Evolutionary conservation across 1,139 yeast species (phyloP), one percentile per base, ranked within the genome.

Genomic region (Candida gigantensis): DNA sequence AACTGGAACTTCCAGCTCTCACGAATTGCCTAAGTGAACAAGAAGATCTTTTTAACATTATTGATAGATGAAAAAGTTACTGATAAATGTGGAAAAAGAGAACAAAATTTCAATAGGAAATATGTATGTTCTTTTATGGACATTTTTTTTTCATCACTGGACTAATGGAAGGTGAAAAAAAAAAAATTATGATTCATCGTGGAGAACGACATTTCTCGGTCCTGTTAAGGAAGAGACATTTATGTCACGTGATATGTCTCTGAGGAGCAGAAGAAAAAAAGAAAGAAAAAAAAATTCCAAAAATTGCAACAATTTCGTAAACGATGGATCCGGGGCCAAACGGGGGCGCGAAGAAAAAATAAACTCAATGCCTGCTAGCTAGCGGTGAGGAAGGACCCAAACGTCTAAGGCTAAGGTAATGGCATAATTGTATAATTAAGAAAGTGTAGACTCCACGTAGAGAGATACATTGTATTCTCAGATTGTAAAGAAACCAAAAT

Each of bases 1-100:
- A 86, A 29, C 86, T 77, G 18, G 68, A 56, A 29, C 54, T 55
- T 45, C 61, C 64, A 36, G 45, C 41, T 48, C 70, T 57, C n/a
- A 37, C 27, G 13, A 37, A 30, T n/a, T 30, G 37, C 32, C 37
- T 43, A 15, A 43, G 19, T 17, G 32, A 28, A 36, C 35, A 28
- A 9, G 37, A 24, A n/a, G 43, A 20, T 38, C 39, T 37, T 35
- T 25, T 39, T 24, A 45, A 42, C 47, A 45, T 44, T 21, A 18
- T 34, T 30, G 34, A 13, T 4, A 13, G 8, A 13, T 10, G 10
- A 13, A 11, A 6, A 11, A 12, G 25, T 10, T 18, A 7, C 35
- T 24, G 37, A 18, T 17, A 10, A n/a, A n/a, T n/a, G n/a, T n/a
- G n/a, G n/a, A n/a, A n/a, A n/a, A n/a, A n/a, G n/a, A n/a, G n/a